These are phyloP conservation scores for Fusarium sp. DNA, from an alignment of 2,329 filamentous ascomycete species.

Conservation along the genomic window DNA sequence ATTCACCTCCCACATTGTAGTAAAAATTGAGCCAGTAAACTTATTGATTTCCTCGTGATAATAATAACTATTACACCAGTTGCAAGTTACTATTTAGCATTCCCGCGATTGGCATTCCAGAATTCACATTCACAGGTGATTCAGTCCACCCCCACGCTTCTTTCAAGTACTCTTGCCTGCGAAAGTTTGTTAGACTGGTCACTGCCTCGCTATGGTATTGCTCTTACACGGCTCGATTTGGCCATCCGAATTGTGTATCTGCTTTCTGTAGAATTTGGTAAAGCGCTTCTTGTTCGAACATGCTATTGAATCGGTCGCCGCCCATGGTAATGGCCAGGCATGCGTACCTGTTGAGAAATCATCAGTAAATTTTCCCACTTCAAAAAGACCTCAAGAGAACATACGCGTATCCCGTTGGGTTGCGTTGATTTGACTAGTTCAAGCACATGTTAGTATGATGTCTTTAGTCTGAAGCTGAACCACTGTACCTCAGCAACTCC, in stretches of 20 bases:
- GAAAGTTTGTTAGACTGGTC: neutral
- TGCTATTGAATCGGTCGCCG: constrained; percentile 57
- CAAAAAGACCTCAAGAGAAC: neutral
- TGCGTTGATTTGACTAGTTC: constrained; percentile 44
- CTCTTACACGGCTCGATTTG: constrained; percentile 49
- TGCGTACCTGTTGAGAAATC: constrained; percentile 38
- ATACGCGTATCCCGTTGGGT: constrained; percentile 43
- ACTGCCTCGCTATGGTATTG: fast-evolving
- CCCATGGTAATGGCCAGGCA: constrained; percentile 51
- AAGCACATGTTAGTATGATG: neutral
- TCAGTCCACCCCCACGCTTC: constrained; percentile 47
- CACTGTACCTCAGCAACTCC: constrained; percentile 49
- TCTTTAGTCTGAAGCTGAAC: too few species aligned
- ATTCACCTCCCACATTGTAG: neutral
- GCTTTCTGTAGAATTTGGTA: constrained; percentile 54
- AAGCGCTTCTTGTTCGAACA: constrained; percentile 56
- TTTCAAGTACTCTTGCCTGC: constrained; percentile 44
- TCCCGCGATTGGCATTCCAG: constrained; percentile 42
- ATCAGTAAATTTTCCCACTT: constrained; percentile 6
- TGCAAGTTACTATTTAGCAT: constrained; percentile 44
- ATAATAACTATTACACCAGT: constrained; percentile 2
- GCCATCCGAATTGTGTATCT: constrained; percentile 49
- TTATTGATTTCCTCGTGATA: neutral
- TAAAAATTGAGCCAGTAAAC: neutral
- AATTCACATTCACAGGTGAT: constrained; percentile 31